Percentiles rank a stretch among this genome's conserved stretches.
phyloP scores from a whole-genome alignment of 768 basidiomycete genomes.

The Lactifluus hygrophoroides region DNA sequence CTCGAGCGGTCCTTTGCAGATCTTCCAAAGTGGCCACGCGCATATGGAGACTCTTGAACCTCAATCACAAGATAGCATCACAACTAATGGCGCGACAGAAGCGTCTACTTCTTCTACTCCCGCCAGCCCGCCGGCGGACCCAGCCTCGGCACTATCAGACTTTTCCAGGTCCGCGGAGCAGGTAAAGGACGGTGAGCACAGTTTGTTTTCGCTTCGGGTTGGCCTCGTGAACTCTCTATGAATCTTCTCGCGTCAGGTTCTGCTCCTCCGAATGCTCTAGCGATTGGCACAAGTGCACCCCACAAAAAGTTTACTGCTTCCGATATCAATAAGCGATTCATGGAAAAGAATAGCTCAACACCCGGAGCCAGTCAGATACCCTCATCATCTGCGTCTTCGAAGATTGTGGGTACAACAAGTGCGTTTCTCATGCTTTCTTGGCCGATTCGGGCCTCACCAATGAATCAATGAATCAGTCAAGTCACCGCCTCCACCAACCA shows the following conservation, averaged over 20 bases:
- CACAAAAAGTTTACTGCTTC: conserved; percentile 84
- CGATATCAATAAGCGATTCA: conserved; percentile 94
- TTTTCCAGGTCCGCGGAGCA: conserved; percentile 11
- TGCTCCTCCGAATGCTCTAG: conserved; percentile 8
- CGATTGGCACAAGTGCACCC: conserved; percentile 34
- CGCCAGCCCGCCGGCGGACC: conserved; percentile 6
- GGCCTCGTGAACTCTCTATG: not conserved
- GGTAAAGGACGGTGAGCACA: conserved; percentile 9
- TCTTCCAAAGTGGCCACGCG: conserved; percentile 47
- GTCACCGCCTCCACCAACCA: conserved; percentile 43
- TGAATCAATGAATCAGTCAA: conserved; percentile 40
- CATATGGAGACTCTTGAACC: conserved; percentile 68
- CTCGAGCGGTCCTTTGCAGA: not conserved
- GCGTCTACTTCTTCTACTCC: conserved; percentile 1
- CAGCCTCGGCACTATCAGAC: conserved; percentile 7
- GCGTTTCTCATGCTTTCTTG: conserved; percentile 22
- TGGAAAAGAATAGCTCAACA: conserved; percentile 75
- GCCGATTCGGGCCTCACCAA: not conserved
- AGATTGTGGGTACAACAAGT: conserved; percentile 48
- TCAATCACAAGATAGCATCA: conserved; percentile 37
- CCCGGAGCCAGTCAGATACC: conserved; percentile 39
- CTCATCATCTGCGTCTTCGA: conserved; percentile 36
- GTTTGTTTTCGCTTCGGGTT: not conserved
- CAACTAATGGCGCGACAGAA: conserved; percentile 29
- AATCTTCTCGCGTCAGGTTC: conserved; percentile 5